A percentile compares a stretch with the other conserved stretches of the same genome.
phyloP scores from a whole-genome alignment of 768 basidiomycete species.

The Xanthoconium purpureum region DNA sequence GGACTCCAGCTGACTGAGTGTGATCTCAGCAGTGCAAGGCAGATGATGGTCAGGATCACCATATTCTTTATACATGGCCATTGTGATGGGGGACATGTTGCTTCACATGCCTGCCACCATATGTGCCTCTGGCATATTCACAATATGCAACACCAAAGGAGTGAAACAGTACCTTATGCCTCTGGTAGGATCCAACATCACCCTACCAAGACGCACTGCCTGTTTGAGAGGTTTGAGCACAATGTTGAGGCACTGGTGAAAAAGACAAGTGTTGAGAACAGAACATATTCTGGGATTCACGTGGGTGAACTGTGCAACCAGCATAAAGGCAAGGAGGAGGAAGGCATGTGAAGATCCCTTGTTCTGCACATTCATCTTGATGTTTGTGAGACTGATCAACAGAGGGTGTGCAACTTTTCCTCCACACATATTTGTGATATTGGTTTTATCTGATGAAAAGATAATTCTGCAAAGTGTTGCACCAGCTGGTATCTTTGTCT shows the following conservation, averaged over 20 bases:
- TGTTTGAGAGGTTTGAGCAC: neutral
- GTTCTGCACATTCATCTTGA: neutral
- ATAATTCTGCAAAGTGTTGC: neutral
- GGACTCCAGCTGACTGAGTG: neutral
- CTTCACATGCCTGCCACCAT: neutral
- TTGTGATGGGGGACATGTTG: neutral
- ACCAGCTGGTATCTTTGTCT: neutral
- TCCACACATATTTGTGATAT: too few species aligned
- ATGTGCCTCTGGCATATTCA: neutral
- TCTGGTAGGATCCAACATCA: neutral
- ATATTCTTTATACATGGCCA: neutral
- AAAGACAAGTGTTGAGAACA: neutral
- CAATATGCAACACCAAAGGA: neutral
- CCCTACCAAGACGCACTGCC: neutral
- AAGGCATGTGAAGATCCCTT: neutral
- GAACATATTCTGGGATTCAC: neutral
- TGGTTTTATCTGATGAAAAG: too few species aligned
- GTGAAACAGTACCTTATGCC: neutral
- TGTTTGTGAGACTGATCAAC: too few species aligned
- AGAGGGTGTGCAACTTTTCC: too few species aligned
- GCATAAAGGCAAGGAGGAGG: neutral
- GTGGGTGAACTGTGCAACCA: neutral
- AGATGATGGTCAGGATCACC: neutral
- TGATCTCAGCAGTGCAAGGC: neutral
- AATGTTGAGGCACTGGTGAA: neutral